Evolutionary conservation across 1,139 yeast genomes (phyloP).

Genomic region (Pneumocystis jirovecii): DNA sequence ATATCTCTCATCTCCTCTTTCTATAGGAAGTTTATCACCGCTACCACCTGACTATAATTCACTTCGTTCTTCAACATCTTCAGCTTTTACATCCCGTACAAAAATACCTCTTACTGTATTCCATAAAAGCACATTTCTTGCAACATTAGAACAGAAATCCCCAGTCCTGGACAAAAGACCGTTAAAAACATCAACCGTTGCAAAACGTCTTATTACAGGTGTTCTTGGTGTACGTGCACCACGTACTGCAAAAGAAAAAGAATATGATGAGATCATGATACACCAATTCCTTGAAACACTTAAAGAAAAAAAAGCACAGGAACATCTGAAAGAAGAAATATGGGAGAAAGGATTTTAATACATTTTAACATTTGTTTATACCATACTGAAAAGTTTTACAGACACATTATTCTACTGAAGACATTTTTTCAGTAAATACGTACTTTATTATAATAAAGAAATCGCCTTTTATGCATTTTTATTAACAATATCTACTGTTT

Average conservation of each 20-base stretch:
- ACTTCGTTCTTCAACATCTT: neutral
- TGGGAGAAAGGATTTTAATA: neutral
- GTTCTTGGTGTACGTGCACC: neutral
- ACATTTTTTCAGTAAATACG: too few relatives aligned
- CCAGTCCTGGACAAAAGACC: neutral
- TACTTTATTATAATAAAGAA: too few relatives aligned
- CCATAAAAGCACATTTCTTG: neutral
- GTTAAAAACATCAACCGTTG: neutral
- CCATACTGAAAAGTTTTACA: too few relatives aligned
- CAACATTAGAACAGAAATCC: neutral
- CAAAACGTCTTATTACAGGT: neutral
- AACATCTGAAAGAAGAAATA: neutral
- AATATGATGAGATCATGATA: neutral
- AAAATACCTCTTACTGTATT: neutral
- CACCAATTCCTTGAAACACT: neutral
- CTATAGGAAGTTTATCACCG: slow-evolving; percentile 9
- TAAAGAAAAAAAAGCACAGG: neutral
- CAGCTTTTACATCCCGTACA: neutral
- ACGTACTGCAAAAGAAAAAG: neutral
- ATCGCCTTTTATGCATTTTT: too few relatives aligned
- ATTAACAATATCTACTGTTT: too few relatives aligned
- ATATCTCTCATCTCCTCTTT: slow-evolving; percentile 8
- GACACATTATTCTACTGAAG: too few relatives aligned
- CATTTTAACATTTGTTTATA: too few relatives aligned
- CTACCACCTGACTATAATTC: neutral